Conservation (phyloP, 371 early-diverging fungal species). For the Apophysomyces sp. region DNA sequence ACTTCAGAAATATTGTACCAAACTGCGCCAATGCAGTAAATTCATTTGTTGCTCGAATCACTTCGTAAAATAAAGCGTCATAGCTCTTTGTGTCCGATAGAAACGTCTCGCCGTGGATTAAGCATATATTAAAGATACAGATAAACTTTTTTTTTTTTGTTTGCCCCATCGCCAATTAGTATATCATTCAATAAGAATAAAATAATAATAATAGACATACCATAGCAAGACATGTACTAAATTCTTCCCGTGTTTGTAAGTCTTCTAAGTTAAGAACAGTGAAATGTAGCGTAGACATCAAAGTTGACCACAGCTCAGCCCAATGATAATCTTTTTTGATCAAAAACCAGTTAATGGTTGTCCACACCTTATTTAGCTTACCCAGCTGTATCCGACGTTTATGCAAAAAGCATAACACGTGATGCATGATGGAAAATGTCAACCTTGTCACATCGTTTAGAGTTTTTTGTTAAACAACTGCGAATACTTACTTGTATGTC, state of each 20-base stretch:
- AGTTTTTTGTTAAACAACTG: neutral
- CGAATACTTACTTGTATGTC: conserved; percentile 44
- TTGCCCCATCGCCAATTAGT: neutral
- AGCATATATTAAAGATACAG: conserved; percentile 50
- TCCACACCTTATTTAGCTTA: conserved; percentile 14
- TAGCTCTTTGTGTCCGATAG: conserved; percentile 53
- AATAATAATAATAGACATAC: conserved; percentile 15
- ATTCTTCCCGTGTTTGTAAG: conserved; percentile 26
- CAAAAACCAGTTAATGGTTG: neutral
- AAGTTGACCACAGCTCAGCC: conserved; percentile 51
- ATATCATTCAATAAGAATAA: no score
- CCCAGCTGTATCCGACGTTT: conserved; percentile 44
- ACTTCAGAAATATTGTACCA: conserved; percentile 23
- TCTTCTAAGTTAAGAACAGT: conserved; percentile 33
- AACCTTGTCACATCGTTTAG: conserved; percentile 15
- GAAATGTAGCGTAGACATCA: conserved; percentile 45
- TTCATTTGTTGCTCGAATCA: conserved; percentile 48
- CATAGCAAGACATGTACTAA: conserved; percentile 33
- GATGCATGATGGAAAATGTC: conserved; percentile 42
- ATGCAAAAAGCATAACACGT: conserved; percentile 37
- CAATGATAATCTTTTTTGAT: conserved; percentile 50
- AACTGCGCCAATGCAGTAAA: conserved; percentile 36
- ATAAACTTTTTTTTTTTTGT: conserved; percentile 28
- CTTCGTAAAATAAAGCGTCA: conserved; percentile 54
- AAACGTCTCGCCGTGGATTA: conserved; percentile 51